Base-by-base conservation (phyloP, 2,329 filamentous ascomycete genomes). In the Botryotinia globosa region DNA sequence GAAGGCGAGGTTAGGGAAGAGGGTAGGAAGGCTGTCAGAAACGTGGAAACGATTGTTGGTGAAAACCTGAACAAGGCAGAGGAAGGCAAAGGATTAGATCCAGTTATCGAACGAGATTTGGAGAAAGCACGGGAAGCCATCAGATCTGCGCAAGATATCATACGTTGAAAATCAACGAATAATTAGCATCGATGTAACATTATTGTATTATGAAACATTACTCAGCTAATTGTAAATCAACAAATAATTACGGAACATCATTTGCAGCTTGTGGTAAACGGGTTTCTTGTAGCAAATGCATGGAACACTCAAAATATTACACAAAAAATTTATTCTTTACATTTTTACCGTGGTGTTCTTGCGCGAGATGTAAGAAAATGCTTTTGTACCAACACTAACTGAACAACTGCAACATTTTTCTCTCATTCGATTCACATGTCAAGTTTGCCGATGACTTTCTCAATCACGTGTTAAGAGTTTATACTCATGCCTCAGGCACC, bases 1-100 rank as follows among this genome's bases (percentile, higher is more conserved):
- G 87, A 91, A 78, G 87, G 86, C 1, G 89, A 91, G 76, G 88
- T 91, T n/a, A 84, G 88, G 56, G 89, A 91, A 75, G 89, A 91
- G 73, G 89, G 89, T 1, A 85, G 89, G 76, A 90, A 90, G 80
- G 87, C 88, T 8, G 85, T 91, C 10, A 82, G 87, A 71, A 86
- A 83, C 7, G 85, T 86, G 2, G 89, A 91, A 79, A 81, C 83
- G 62, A 87, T 85, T 65, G 82, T 90, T 39, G 83, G 81, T 20
- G 70, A 68, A 39, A 68, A 68, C 18, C 34, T 72, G 32, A 72
- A 72, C 37, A 56, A 68, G 18, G 70, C 70, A 45, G 70, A 72
- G 32, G 67, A 68, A 54, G 63, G 59, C 25, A 68, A 44, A 59
- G 63, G 32, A 18, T 29, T 68, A 61, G 70, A 72, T 14, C 63